A percentile compares a stretch with the other conserved stretches of the same genome.
Evolutionary conservation across 129 eudicot species (phyloP).

Genomic region (Lactuca saligna): DNA sequence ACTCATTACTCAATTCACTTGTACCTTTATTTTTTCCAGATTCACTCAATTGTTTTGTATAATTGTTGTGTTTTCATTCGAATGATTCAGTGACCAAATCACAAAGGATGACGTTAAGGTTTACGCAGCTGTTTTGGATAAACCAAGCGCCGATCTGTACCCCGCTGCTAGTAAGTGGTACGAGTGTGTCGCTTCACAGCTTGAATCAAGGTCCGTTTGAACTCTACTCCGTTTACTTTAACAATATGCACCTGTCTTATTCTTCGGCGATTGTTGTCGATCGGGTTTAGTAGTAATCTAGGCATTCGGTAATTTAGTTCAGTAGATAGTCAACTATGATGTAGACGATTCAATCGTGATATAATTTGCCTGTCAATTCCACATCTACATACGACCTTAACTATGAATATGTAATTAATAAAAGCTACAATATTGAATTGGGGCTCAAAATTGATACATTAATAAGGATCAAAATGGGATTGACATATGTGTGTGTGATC

Average conservation of each 20-base stretch:
- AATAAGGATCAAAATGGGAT: neutral
- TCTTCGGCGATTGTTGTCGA: neutral
- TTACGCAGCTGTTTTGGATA: conserved; percentile 60
- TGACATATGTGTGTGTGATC: neutral
- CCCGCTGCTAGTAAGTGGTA: conserved; percentile 86
- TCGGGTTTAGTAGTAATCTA: neutral
- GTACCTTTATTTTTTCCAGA: neutral
- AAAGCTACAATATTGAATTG: neutral
- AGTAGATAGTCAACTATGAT: neutral
- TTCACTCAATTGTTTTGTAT: neutral
- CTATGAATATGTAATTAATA: neutral
- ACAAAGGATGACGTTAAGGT: conserved; percentile 89
- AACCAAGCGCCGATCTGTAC: conserved; percentile 61
- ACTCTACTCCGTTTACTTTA: neutral
- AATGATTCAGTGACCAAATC: conserved; percentile 47
- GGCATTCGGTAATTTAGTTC: neutral
- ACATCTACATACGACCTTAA: neutral
- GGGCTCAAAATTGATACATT: neutral
- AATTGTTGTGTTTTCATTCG: conserved; percentile 10
- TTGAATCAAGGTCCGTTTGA: conserved; percentile 55
- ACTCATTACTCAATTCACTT: neutral
- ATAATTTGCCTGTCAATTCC: neutral
- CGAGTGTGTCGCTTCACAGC: conserved; percentile 48
- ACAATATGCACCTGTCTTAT: neutral
- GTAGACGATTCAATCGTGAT: neutral